Base-by-base conservation (phyloP, 768 basidiomycete genomes). In the Agrocybe pediades region DNA sequence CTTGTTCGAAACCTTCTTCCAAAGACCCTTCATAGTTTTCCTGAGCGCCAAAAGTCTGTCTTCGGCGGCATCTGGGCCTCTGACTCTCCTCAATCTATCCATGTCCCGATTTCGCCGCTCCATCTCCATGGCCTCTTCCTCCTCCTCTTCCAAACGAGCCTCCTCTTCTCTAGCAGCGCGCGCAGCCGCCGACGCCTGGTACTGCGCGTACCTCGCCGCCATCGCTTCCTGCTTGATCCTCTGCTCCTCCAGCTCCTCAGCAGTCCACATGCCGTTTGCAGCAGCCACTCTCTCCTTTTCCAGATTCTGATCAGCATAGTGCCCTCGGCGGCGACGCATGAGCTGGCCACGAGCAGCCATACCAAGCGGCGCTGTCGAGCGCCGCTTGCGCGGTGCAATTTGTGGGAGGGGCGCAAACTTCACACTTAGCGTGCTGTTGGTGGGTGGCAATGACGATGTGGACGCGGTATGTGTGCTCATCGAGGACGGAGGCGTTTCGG, bases 361-460 rank as follows among this genome's bases (percentile, higher is more conserved):
- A 3, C 85, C 85, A 2, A 86, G 67, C 5, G 84, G 85, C 3
- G 72, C 70, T 30, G 71, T 63, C 5, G 75, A 81, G 19, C 77
- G 74, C 41, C 79, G 76, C 58, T 76, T 77, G 19, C 76, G 73
- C 2, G 80, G 79, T 17, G 74, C 80, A 1, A 77, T 65, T 52
- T 79, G 71, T 1, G 85, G 85, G 20, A 87, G 68, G 0, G 85
- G 85, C 1, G 85, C 85, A 50, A 87, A 87, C 56, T 73, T 79
- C 41, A 87, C 77, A 46, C 70, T 77, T 33, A 72, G 63, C 16
- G 58, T 54, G 7, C 54, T 41, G 8, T 51, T 44, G 26, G 52
- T 33, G 19, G 54, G 20, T 15, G 64, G 44, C 17, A 60, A 46
- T 5, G 65, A 62, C 4, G 64, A 51, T 9, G 62, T 51, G 27